Percentiles rank a stretch among this genome's conserved stretches.
These are phyloP conservation scores for Pascua guehoae DNA, from an alignment of 1,284 basidiomycete species.

Conservation along the genomic window DNA sequence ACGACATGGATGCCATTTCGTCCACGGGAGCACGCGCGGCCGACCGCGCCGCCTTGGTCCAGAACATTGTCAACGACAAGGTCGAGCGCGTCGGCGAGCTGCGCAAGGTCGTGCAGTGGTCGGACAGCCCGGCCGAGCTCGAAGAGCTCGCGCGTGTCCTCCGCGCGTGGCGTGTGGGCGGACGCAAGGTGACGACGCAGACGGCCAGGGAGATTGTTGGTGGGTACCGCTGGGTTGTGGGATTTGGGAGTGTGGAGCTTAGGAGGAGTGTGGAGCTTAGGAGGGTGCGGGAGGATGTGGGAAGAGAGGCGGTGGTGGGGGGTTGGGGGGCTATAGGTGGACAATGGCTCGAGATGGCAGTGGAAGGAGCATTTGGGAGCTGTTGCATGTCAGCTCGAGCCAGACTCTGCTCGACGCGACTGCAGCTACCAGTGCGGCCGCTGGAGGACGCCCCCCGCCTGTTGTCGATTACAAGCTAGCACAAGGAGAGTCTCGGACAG, in stretches of 20 bases:
- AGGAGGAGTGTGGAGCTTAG: too few species aligned
- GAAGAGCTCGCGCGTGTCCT: conserved; percentile 15
- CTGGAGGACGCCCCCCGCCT: not conserved
- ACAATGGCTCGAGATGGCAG: not conserved
- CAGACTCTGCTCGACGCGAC: too few species aligned
- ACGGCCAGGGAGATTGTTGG: conserved; percentile 21
- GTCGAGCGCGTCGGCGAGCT: conserved; percentile 12
- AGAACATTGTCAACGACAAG: conserved; percentile 5
- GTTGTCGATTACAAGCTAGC: not conserved
- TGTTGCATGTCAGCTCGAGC: too few species aligned
- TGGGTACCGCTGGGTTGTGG: not conserved
- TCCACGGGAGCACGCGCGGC: conserved; percentile 5
- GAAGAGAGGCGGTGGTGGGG: too few species aligned
- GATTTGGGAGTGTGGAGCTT: not conserved
- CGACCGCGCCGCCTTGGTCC: conserved; percentile 3
- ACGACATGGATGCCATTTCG: conserved; percentile 1
- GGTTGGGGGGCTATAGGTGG: too few species aligned
- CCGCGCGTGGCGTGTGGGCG: conserved; percentile 15
- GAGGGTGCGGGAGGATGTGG: too few species aligned
- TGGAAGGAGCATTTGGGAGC: not conserved
- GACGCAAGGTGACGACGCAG: conserved; percentile 12
- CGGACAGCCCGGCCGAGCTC: conserved; percentile 15
- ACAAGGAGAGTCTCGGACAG: not conserved
- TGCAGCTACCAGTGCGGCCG: not conserved
- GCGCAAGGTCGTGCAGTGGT: conserved; percentile 19